Base-by-base conservation (phyloP, 1,139 yeast species). In the Lodderomyces theae region DNA sequence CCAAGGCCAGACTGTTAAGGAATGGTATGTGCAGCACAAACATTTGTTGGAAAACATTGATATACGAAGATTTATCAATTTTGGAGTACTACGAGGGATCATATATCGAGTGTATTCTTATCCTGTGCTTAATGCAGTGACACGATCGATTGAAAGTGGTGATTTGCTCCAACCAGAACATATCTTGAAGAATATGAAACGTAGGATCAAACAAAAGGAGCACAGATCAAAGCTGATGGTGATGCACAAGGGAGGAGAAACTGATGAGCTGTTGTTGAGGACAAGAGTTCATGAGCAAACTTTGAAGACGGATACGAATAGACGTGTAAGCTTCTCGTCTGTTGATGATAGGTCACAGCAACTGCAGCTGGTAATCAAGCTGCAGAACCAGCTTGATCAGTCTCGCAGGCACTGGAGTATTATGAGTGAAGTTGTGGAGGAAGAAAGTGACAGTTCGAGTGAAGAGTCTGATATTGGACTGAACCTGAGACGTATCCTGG, bases 41-140 rank as follows among this genome's bases (percentile, higher is more conserved):
- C 74, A 77, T 37, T 63, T 69, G 7, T 63, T 94, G 23, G 64
- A 53, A 15, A 77, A 79, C 50, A 79, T 94, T 32, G 98, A 94
- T 59, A 70, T 92, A 2, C 69, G 97, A 45, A 66, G 96, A 38
- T 87, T 94, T 53, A 70, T 92, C 12, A 81, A 89, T 22, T 94
- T 90, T 68, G 99, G 98, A 0, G 74, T 88, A 2, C 68, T 88
- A 29, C 77, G 88, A 47, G 89, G 95, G 1, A 59, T 94, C 6
- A 82, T 94, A 13, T 89, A 89, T 58, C 65, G 97, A 39, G 86
- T 89, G 1, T 77, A 86, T 45, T 70, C 88, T 10, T 87, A 80
- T 55, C 97, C 97, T 0, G 65, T 88, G 2, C 60, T 72, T 46
- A 68, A 61, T 45, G 64, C 63, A 26, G 57, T 67, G 11, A 61